phyloP scores from a whole-genome alignment of 768 basidiomycete genomes.

The Megacollybia marginata region DNA sequence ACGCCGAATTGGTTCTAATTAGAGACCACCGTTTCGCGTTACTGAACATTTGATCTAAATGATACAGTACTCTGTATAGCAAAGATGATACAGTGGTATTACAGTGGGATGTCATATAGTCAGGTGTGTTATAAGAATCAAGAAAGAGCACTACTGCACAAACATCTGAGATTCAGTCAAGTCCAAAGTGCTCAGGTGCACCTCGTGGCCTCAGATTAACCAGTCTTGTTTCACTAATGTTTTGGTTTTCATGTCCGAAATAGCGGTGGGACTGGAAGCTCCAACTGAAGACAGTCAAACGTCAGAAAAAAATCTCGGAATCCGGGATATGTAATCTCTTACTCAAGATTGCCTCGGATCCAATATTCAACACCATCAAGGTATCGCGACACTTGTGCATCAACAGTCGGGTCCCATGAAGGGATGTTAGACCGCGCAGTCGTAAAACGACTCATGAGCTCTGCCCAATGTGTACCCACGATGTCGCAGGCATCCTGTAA shows the following conservation, averaged over 20 bases:
- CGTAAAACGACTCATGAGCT: slow-evolving; percentile 44
- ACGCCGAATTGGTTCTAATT: too few species aligned
- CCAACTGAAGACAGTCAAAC: slow-evolving; percentile 33
- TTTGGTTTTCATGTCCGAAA: slow-evolving; percentile 48
- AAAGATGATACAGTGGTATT: too few species aligned
- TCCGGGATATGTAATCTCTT: slow-evolving; percentile 9
- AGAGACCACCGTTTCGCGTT: too few species aligned
- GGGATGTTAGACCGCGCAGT: slow-evolving; percentile 36
- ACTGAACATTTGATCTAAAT: too few species aligned
- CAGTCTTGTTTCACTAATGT: slow-evolving; percentile 43
- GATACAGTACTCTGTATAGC: too few species aligned
- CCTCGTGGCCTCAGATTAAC: slow-evolving; percentile 35
- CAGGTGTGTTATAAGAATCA: too few species aligned
- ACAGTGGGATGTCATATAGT: too few species aligned
- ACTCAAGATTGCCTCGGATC: slow-evolving; percentile 57
- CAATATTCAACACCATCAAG: slow-evolving; percentile 51
- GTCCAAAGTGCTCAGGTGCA: slow-evolving; percentile 18
- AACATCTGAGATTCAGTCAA: not conserved
- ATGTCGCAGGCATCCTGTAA: slow-evolving; percentile 56
- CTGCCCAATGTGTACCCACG: slow-evolving; percentile 42
- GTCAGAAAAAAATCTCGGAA: slow-evolving; percentile 7
- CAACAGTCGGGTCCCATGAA: slow-evolving; percentile 40
- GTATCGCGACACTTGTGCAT: slow-evolving; percentile 43
- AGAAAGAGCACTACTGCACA: too few species aligned
- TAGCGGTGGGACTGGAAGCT: slow-evolving; percentile 26